Evolutionary conservation across 2,329 filamentous ascomycete species (phyloP), one percentile per base, ranked within the genome.

Genomic region (Fusarium goolgardi): DNA sequence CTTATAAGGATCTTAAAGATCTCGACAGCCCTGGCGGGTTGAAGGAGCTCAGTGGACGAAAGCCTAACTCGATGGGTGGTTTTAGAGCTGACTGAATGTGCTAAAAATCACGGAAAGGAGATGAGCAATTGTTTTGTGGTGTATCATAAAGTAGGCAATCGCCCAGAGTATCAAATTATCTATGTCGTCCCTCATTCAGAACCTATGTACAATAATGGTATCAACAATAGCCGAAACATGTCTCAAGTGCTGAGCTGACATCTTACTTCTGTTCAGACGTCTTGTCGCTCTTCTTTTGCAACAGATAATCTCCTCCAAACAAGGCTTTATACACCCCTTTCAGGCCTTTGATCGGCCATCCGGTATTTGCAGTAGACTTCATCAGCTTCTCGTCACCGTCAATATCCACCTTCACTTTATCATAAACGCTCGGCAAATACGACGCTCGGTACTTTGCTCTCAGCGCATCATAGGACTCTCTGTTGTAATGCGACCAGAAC

Each of bases 401-500:
- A 5, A 80, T 75, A 37, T 82, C 81, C 1, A 86, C 85, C 70
- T 84, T 85, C 25, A 91, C 87, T 78, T 92, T 92, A 69, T 92
- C 88, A 63, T 88, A 91, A 3, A 91, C 88, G 31, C 80, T 88
- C 1, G 88, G 89, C 64, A 92, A 73, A 47, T 86, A 83, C 2
- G 79, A 78, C 0, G 90, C 90, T 6, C 81, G 78, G 71, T 91
- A 92, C 72, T 85, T 87, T 25, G 76, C 75, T 20, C 90, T 79
- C 53, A 91, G 77, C 4, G 73, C 75, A 44, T 90, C 85, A 64
- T 92, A 91, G 72, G 85, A 86, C 10, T 78, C 70, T 37, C 82
- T 80, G 73, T 90, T 85, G 63, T 91, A 92, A 54, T 86, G 82
- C 12, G 80, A 75, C 89, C 90, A 91, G 74, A 92, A 92, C 67